Evolutionary conservation across 2,329 filamentous ascomycete genomes (phyloP).

Genomic region (Diaporthe longicolla): DNA sequence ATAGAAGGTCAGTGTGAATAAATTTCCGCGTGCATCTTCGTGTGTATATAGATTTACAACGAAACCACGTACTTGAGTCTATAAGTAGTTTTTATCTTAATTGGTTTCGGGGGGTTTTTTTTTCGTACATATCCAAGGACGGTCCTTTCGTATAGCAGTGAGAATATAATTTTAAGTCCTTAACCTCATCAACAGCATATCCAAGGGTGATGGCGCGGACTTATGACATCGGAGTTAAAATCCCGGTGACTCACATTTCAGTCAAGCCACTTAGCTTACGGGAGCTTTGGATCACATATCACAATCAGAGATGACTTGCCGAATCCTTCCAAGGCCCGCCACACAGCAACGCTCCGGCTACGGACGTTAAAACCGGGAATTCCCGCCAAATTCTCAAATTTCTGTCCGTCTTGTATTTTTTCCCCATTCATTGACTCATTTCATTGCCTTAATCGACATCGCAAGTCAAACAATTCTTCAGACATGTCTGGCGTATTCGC

Average conservation of each 20-base stretch:
- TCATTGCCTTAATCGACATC: background rate
- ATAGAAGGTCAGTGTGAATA: no score
- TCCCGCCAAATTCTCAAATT: background rate
- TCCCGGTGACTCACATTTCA: background rate
- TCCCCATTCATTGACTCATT: no score
- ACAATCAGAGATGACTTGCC: background rate
- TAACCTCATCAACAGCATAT: background rate
- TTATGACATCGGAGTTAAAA: background rate
- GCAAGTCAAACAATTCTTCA: background rate
- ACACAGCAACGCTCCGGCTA: background rate
- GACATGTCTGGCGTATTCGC: conserved; percentile 55
- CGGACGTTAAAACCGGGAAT: background rate
- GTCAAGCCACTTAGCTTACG: background rate
- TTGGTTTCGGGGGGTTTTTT: no score
- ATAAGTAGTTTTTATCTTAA: no score
- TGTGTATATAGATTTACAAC: no score
- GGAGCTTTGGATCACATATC: background rate
- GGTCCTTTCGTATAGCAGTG: background rate
- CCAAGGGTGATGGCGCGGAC: background rate
- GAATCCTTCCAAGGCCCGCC: background rate
- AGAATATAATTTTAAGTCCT: background rate
- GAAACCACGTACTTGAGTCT: no score
- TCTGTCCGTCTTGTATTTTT: background rate
- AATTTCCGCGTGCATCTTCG: no score
- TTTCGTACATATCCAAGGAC: no score